phyloP scores from a whole-genome alignment of 768 basidiomycete genomes.

The Lanmaoa rubissima region DNA sequence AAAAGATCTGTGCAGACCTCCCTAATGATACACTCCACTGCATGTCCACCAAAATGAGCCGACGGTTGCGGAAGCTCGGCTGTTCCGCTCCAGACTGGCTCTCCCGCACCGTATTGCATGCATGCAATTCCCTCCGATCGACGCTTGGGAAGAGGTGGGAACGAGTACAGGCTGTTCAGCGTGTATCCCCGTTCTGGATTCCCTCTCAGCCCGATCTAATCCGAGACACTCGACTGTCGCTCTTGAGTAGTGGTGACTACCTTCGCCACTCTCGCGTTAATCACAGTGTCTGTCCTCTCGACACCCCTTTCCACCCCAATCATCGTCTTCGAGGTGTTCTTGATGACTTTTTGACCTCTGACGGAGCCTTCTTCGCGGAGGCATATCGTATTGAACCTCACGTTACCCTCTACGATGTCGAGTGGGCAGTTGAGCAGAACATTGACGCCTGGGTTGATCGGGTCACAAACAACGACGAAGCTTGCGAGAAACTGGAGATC shows the following conservation, averaged over 20 bases:
- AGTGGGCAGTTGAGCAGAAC: conserved; percentile 29
- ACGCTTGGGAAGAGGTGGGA: conserved; percentile 37
- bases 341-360: conserved; percentile 15
- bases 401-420: conserved; percentile 37
- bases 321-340: conserved; percentile 13
- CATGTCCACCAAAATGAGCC: conserved; percentile 38
- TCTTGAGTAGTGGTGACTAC: conserved; percentile 30
- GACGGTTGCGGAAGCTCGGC: conserved; percentile 39
- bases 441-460: conserved; percentile 36
- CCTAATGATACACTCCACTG: conserved; percentile 36
- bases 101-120: neutral
- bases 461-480: conserved; percentile 8
- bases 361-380: conserved; percentile 8
- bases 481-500: conserved; percentile 20
- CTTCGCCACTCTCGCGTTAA: conserved; percentile 20
- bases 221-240: conserved; percentile 34
- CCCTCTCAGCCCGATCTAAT: conserved; percentile 28
- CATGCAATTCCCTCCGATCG: conserved; percentile 15
- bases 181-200: conserved; percentile 29
- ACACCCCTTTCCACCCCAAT: neutral
- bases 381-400: conserved; percentile 13
- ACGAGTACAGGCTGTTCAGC: conserved; percentile 28
- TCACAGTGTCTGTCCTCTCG: too few species aligned
- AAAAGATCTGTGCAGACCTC: neutral
- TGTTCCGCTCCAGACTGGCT: conserved; percentile 17